Evolutionary conservation across 2,329 filamentous ascomycete species (phyloP).

Genomic region (Alternaria sp.): DNA sequence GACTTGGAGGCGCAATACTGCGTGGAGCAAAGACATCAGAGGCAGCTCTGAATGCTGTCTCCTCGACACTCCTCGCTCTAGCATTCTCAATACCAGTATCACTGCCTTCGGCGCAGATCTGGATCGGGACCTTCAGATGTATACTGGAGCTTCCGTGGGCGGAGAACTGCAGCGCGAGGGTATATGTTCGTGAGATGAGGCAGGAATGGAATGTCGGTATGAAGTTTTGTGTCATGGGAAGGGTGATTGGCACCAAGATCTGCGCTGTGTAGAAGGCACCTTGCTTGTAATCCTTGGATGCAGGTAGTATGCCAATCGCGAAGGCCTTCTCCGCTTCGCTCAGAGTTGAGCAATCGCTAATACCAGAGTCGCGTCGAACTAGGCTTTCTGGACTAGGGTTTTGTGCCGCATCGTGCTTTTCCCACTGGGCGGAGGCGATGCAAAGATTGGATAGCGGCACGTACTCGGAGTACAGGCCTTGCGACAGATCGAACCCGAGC

Average conservation of each 20-base stretch:
- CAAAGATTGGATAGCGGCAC: slow-evolving; percentile 62
- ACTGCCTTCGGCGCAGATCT: slow-evolving; percentile 52
- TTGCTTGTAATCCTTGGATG: slow-evolving; percentile 53
- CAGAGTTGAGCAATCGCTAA: slow-evolving; percentile 43
- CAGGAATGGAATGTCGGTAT: slow-evolving; percentile 75
- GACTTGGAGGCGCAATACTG: slow-evolving; percentile 40
- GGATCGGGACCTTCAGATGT: slow-evolving; percentile 54
- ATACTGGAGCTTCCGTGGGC: slow-evolving; percentile 49
- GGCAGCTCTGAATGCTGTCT: slow-evolving; percentile 29
- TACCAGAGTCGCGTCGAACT: slow-evolving; percentile 51
- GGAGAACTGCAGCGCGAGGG: slow-evolving; percentile 64
- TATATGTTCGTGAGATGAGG: slow-evolving; percentile 68
- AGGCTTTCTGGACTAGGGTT: slow-evolving; percentile 36
- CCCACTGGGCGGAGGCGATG: slow-evolving; percentile 65
- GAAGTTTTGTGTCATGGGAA: slow-evolving; percentile 67
- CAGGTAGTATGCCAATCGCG: slow-evolving; percentile 39
- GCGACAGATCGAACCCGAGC: slow-evolving; percentile 54
- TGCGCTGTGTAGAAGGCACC: slow-evolving; percentile 65
- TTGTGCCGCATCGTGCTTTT: slow-evolving; percentile 50
- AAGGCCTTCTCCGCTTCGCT: slow-evolving; percentile 23
- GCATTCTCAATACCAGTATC: slow-evolving; percentile 43
- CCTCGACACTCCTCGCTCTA: slow-evolving; percentile 38
- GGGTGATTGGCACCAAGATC: slow-evolving; percentile 68
- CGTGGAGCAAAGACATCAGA: slow-evolving; percentile 46
- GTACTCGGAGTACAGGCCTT: slow-evolving; percentile 61